Percentiles rank a stretch among this genome's conserved stretches.
phyloP scores from a whole-genome alignment of 352 stramenopile species.

The Aphanomyces astaci region DNA sequence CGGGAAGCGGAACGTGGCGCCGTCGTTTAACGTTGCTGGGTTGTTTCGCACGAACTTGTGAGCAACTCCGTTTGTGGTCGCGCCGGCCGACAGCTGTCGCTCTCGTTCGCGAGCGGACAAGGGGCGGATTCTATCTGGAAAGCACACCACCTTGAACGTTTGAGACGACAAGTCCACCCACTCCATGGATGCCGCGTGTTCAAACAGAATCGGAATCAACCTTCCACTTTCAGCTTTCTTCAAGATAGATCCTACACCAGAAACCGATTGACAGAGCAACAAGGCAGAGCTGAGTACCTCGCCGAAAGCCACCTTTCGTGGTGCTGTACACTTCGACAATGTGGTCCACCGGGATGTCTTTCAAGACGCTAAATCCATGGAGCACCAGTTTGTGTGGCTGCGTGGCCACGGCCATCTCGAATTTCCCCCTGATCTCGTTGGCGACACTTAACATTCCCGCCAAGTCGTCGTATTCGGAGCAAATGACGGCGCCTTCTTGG shows the following conservation, averaged over 20 bases:
- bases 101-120: not conserved
- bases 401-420: not conserved
- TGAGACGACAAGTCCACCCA: constrained; percentile 16
- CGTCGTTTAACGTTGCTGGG: not conserved
- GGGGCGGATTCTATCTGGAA: not conserved
- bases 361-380: not conserved
- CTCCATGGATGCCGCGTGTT: not conserved
- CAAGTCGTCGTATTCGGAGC: not conserved
- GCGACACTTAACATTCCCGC: not conserved
- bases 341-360: constrained; percentile 4
- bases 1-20: not conserved
- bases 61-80: not conserved
- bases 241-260: constrained; percentile 3
- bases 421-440: not conserved
- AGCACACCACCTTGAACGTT: constrained; percentile 18
- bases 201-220: constrained; percentile 10
- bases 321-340: constrained; percentile 20
- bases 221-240: constrained; percentile 9
- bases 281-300: not conserved
- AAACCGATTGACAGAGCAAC: not conserved
- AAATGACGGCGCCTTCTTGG: constrained; percentile 15
- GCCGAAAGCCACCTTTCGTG: not conserved
- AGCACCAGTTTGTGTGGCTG: constrained; percentile 17
- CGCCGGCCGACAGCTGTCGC: not conserved
- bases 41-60: not conserved